Percentiles rank a stretch among this genome's conserved stretches.
Conservation (phyloP, 1,284 basidiomycete genomes). For the Polyporus tsugae region DNA sequence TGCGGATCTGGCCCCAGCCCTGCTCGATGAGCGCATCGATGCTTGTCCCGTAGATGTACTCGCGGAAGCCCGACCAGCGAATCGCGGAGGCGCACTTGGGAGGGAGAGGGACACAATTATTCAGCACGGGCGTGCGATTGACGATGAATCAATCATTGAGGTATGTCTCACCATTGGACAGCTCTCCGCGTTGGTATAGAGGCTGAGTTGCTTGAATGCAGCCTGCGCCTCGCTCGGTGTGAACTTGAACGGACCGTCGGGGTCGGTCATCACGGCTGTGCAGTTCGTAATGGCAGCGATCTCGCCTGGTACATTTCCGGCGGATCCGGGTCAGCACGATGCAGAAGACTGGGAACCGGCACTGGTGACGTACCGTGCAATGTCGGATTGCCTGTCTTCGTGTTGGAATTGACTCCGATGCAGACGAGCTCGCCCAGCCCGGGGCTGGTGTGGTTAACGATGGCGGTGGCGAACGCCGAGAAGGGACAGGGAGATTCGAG, state of each 20-base stretch:
- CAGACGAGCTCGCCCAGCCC: conserved; percentile 27
- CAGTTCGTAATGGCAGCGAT: conserved; percentile 31
- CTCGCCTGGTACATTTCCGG: conserved; percentile 19
- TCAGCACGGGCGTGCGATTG: background rate
- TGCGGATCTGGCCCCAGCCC: conserved; percentile 30
- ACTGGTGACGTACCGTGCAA: conserved; percentile 20
- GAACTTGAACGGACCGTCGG: conserved; percentile 26
- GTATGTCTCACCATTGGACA: conserved; percentile 26
- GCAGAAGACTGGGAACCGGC: background rate
- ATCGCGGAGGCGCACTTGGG: conserved; percentile 29
- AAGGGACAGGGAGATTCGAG: conserved; percentile 24
- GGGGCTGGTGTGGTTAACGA: conserved; percentile 30
- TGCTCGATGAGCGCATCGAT: conserved; percentile 25
- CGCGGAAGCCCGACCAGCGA: conserved; percentile 31
- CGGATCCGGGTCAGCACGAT: background rate
- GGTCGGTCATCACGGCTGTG: conserved; percentile 28
- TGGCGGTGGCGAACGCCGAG: conserved; percentile 28
- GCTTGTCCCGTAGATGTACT: conserved; percentile 32
- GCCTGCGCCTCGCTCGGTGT: conserved; percentile 17
- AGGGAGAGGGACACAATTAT: background rate
- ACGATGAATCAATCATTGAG: background rate
- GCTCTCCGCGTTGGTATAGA: conserved; percentile 33
- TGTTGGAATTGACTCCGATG: conserved; percentile 25
- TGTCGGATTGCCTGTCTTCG: conserved; percentile 22
- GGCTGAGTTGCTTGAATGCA: conserved; percentile 26